phyloP scores from a whole-genome alignment of 345 rosid genomes.

The Kandelia obovata region DNA sequence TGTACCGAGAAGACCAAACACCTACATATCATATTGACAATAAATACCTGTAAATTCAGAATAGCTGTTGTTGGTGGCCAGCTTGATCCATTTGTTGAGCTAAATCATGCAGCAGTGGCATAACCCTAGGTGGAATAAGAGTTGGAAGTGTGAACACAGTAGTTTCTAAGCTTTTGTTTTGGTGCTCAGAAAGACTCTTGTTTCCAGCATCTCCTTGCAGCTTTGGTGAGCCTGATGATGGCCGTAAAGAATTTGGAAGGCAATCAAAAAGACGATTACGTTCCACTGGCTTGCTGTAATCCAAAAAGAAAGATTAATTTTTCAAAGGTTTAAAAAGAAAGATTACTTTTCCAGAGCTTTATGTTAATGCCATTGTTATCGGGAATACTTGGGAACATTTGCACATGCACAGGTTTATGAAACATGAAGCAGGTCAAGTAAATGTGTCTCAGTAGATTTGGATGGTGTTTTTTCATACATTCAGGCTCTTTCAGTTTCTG shows the following conservation, averaged over 20 bases:
- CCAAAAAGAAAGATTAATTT: conserved; percentile 12
- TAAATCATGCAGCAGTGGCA: conserved; percentile 75
- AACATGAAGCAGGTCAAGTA: no score
- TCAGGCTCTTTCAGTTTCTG: no score
- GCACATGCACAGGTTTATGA: no score
- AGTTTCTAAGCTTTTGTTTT: conserved; percentile 49
- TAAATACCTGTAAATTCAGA: conserved; percentile 61
- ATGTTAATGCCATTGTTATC: neutral
- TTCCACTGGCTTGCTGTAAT: conserved; percentile 86
- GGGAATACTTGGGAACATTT: no score
- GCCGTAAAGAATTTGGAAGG: conserved; percentile 73
- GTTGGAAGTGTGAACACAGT: conserved; percentile 66
- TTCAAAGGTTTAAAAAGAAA: neutral
- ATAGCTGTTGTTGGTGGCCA: conserved; percentile 89
- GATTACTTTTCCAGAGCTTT: neutral
- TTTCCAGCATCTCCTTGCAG: conserved; percentile 36
- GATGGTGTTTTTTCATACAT: no score
- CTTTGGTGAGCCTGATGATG: conserved; percentile 47
- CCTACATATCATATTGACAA: no score
- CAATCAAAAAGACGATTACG: conserved; percentile 82
- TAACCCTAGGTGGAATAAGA: conserved; percentile 81
- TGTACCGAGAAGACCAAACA: no score
- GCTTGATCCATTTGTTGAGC: conserved; percentile 84
- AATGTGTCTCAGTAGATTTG: no score
- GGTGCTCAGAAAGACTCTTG: conserved; percentile 48